Evolutionary conservation across 495 filamentous ascomycete species (phyloP).

Genomic region (Penicillium steckii): DNA sequence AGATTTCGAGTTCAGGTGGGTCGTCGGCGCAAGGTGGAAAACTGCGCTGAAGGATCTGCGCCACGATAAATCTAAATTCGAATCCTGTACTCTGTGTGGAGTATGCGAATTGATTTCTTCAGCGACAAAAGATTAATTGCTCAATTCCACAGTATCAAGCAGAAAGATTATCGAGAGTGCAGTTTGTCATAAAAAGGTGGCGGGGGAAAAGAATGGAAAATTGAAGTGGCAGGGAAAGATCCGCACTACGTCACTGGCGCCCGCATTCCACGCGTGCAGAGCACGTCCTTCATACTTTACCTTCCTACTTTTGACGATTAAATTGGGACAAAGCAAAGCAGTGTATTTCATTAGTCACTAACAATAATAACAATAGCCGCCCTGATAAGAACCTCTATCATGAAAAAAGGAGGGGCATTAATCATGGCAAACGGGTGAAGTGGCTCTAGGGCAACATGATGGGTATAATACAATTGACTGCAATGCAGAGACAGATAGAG

Average conservation of each 20-base stretch:
- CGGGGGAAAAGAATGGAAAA: slow-evolving; percentile 4
- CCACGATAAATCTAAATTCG: neutral
- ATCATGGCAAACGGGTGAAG: slow-evolving; percentile 6
- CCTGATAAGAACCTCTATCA: neutral
- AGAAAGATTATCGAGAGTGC: no score
- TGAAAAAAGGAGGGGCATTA: slow-evolving; percentile 7
- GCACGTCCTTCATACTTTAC: no score
- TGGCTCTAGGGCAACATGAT: slow-evolving; percentile 8
- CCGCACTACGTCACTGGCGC: slow-evolving; percentile 20
- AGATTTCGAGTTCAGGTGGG: neutral
- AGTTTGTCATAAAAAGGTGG: neutral
- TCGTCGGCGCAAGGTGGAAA: neutral
- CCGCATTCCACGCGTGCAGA: slow-evolving; percentile 15
- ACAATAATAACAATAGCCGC: neutral
- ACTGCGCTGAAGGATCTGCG: no score
- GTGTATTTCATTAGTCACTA: neutral
- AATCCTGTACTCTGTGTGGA: no score
- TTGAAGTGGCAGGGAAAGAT: slow-evolving; percentile 7
- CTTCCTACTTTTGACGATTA: neutral
- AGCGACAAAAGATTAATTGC: neutral
- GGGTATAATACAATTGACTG: slow-evolving; percentile 25
- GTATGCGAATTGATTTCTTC: no score
- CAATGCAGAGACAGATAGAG: neutral
- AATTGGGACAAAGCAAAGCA: neutral
- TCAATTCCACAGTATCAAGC: neutral